Conservation (phyloP, 441 rosid genomes). For the Eruca vesicaria region DNA sequence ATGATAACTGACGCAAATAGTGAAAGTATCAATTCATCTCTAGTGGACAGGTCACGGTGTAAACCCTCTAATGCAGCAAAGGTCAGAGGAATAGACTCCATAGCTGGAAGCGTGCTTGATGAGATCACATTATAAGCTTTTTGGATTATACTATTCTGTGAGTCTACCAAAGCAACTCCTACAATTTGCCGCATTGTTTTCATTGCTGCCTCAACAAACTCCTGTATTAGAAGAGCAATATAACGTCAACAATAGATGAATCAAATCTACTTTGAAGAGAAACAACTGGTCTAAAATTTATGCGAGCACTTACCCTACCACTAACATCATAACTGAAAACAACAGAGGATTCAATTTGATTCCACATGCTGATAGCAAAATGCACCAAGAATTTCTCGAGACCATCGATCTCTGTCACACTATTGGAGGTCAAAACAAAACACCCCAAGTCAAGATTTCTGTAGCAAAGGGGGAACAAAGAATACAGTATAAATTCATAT, state of each 20-base stretch:
- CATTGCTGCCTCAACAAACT: slow-evolving; percentile 66
- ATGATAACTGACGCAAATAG: slow-evolving; percentile 72
- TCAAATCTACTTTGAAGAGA: slow-evolving; percentile 6
- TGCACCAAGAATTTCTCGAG: slow-evolving; percentile 51
- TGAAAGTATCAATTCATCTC: slow-evolving; percentile 73
- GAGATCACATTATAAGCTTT: slow-evolving; percentile 59
- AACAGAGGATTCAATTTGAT: slow-evolving; percentile 53
- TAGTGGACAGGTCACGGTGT: slow-evolving; percentile 38
- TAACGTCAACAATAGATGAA: background rate
- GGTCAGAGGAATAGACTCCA: slow-evolving; percentile 38
- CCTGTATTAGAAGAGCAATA: slow-evolving; percentile 43
- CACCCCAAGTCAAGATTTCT: slow-evolving; percentile 27
- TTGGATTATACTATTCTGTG: slow-evolving; percentile 62
- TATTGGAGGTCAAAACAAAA: slow-evolving; percentile 37
- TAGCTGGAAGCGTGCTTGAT: slow-evolving; percentile 46
- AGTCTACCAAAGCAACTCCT: slow-evolving; percentile 60
- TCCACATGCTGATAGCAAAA: slow-evolving; percentile 66
- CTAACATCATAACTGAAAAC: slow-evolving; percentile 30
- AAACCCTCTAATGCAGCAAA: slow-evolving; percentile 40
- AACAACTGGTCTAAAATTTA: background rate
- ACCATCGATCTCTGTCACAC: slow-evolving; percentile 66
- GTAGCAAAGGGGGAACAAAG: slow-evolving; percentile 1
- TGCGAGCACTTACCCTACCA: slow-evolving; percentile 47
- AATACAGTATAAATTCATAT: slow-evolving; percentile 7
- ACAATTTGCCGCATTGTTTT: slow-evolving; percentile 64